A percentile compares a stretch with the other conserved stretches of the same genome.
phyloP scores from a whole-genome alignment of 441 rosid genomes.

The Hura crepitans region DNA sequence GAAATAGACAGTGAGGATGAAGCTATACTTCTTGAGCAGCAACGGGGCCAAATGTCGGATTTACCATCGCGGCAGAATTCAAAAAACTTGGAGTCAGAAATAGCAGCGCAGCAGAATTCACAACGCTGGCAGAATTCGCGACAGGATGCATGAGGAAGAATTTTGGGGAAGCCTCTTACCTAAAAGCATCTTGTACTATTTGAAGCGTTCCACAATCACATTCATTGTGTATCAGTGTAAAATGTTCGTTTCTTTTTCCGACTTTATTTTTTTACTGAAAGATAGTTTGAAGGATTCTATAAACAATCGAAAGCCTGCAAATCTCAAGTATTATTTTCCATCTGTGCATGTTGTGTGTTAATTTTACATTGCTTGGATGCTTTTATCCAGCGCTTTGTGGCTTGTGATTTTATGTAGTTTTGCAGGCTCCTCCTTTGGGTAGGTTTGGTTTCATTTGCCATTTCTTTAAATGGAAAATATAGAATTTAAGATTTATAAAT shows the following conservation, averaged over 20 bases:
- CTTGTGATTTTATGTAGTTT: no score
- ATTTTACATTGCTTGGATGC: background rate
- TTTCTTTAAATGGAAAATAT: no score
- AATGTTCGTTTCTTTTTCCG: conserved; percentile 23
- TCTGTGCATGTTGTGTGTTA: background rate
- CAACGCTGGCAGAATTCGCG: conserved; percentile 22
- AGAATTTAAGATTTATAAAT: no score
- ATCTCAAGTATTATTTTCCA: conserved; percentile 7
- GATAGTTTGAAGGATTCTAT: background rate
- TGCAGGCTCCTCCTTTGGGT: no score
- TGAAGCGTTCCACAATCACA: conserved; percentile 16
- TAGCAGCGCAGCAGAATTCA: conserved; percentile 22
- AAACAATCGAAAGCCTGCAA: conserved; percentile 1
- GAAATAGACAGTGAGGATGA: conserved; percentile 37
- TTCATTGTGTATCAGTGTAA: conserved; percentile 42
- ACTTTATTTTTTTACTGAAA: conserved; percentile 10
- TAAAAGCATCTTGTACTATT: conserved; percentile 13
- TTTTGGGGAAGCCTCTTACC: conserved; percentile 4
- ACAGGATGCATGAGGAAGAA: conserved; percentile 28
- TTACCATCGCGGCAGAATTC: conserved; percentile 22
- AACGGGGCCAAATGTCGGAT: conserved; percentile 22
- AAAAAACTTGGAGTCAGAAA: conserved; percentile 22
- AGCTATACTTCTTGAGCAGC: conserved; percentile 24
- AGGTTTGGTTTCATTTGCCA: no score
- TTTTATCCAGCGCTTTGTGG: no score